Base-by-base conservation (phyloP, 345 rosid species). In the Eucalyptus regnans region DNA sequence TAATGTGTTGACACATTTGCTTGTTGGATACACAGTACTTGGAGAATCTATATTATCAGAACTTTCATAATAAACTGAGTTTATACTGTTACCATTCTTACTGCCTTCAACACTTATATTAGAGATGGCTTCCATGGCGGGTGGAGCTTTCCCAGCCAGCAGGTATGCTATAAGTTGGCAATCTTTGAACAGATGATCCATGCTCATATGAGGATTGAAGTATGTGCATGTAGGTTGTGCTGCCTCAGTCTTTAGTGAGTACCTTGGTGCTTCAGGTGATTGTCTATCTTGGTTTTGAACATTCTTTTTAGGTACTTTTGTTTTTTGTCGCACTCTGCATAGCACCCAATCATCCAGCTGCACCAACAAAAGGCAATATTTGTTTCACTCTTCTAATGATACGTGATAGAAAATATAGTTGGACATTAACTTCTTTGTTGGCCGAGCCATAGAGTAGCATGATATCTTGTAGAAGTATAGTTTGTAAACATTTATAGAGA, bases 321-420 rank as follows among this genome's bases (percentile, higher is more conserved):
- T 66, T 87, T 90, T 93, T 14, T 80, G 90, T 54, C 93, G 87
- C 85, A 94, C 93, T 60, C 94, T 94, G 80, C 94, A 94, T 17
- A 94, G 92, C 49, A 93, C 95, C 94, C 95, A 92, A 66, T 92
- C 95, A 88, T 93, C 96, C 89, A 94, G 83, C 95, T 94, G 93
- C 81, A 60, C 90, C 7, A 62, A 64, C 48, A 76, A 76, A 4
- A 76, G 48, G 48, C 48, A 41, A 76, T 41, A 41, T 41, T 41
- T 76, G 27, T 76, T 41, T 76, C 48, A 76, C 27, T 76, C 83
- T 76, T 41, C 83, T 76, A 76, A 76, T 20, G 83, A 76, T 22
- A 8, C 15, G 2, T 11, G 83, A 76, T 20, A 76, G 48, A 37
- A 76, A 76, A 41, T 20, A 76, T 41, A 76, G 27, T 76, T 76